A percentile compares a stretch with the other conserved stretches of the same genome.
These are phyloP conservation scores for Tagetes patula DNA, from an alignment of 129 eudicot species.

Conservation along the genomic window DNA sequence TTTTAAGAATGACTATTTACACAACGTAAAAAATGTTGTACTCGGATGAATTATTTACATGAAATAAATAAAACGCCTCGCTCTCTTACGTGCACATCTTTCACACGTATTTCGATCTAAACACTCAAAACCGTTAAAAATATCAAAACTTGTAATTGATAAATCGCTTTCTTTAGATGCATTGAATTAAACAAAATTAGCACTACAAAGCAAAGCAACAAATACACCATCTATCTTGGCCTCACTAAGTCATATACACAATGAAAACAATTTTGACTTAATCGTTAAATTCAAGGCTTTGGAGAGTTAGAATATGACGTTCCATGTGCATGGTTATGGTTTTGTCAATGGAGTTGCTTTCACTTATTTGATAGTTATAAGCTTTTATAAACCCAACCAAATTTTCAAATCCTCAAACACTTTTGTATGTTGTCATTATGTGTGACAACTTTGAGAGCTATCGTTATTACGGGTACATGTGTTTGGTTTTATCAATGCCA, in stretches of 20 bases:
- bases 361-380: conserved; percentile 27
- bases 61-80: neutral
- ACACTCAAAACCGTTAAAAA: neutral
- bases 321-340: conserved; percentile 33
- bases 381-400: conserved; percentile 16
- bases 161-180: conserved; percentile 15
- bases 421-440: conserved; percentile 12
- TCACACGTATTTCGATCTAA: neutral
- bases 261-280: neutral
- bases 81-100: conserved; percentile 6
- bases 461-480: neutral
- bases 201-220: conserved; percentile 19
- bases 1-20: no score
- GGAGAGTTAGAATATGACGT: conserved; percentile 8
- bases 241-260: neutral
- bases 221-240: neutral
- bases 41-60: neutral
- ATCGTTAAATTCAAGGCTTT: neutral
- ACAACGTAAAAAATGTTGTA: no score
- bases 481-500: neutral
- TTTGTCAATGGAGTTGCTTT: conserved; percentile 30
- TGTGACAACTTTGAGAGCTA: conserved; percentile 4
- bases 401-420: conserved; percentile 9
- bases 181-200: conserved; percentile 3
- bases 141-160: neutral